These are phyloP conservation scores for Heterobasidion irregulare DNA, from an alignment of 1,284 basidiomycete genomes.

Conservation along the genomic window DNA sequence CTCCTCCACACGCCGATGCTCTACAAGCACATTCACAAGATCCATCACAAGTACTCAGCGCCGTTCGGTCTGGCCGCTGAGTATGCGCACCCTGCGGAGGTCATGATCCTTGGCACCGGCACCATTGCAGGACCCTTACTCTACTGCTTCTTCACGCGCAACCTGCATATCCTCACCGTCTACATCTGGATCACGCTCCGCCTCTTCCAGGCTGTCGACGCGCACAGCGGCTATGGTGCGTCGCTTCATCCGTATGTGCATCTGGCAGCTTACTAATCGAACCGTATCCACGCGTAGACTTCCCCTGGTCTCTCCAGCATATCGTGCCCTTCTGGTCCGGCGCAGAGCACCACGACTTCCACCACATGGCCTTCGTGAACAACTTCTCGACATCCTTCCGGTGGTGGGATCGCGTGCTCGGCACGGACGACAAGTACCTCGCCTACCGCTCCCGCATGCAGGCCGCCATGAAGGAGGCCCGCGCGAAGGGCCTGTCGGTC, in stretches of 20 bases:
- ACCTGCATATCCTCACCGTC: constrained; percentile 88
- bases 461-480: constrained; percentile 39
- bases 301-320: constrained; percentile 96
- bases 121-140: constrained; percentile 85
- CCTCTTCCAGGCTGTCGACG: constrained; percentile 96
- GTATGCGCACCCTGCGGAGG: constrained; percentile 93
- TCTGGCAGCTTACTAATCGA: neutral
- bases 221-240: constrained; percentile 92
- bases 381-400: constrained; percentile 91
- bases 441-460: constrained; percentile 61
- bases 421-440: constrained; percentile 82
- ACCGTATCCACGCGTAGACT: constrained; percentile 43
- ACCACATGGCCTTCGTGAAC: constrained; percentile 88
- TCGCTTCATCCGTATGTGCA: neutral
- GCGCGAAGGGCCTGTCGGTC: constrained; percentile 35
- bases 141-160: constrained; percentile 66
- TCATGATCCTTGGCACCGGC: constrained; percentile 83
- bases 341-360: constrained; percentile 97
- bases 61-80: constrained; percentile 97
- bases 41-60: constrained; percentile 96
- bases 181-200: constrained; percentile 93
- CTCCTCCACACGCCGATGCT: constrained; percentile 85
- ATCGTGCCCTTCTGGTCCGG: constrained; percentile 97
- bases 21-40: constrained; percentile 98
- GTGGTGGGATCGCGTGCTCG: constrained; percentile 84